These are phyloP conservation scores for Rhizopus arrhizus DNA, from an alignment of 371 early-diverging fungal species.

Conservation along the genomic window DNA sequence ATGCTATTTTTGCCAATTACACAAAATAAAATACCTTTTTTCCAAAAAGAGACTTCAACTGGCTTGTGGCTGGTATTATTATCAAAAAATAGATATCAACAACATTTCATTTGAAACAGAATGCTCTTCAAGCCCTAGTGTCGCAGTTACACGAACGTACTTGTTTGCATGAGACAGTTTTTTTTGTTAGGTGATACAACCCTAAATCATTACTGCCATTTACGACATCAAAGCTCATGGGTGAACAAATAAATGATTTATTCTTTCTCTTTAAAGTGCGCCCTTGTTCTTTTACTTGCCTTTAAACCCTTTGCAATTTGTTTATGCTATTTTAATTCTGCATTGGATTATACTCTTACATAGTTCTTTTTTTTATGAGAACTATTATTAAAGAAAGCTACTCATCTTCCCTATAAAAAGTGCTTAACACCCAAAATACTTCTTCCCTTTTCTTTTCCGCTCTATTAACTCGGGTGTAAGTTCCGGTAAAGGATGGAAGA, in stretches of 20 bases:
- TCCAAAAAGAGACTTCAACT: constrained; percentile 5
- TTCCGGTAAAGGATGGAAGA: constrained; percentile 75
- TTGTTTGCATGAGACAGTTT: constrained; percentile 1
- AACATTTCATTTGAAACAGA: constrained; percentile 10
- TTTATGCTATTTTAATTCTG: constrained; percentile 63
- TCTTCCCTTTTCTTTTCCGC: neutral
- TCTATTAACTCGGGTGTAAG: constrained; percentile 63
- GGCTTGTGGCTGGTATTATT: constrained; percentile 42
- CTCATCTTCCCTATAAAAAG: constrained; percentile 55
- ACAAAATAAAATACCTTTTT: constrained; percentile 29
- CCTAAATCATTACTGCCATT: constrained; percentile 8
- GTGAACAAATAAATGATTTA: neutral
- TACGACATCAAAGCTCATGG: constrained; percentile 1
- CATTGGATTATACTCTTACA: constrained; percentile 65
- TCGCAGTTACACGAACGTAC: neutral
- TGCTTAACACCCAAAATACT: neutral
- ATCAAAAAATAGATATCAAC: constrained; percentile 3
- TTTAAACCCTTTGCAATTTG: constrained; percentile 66
- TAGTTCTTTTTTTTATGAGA: constrained; percentile 71
- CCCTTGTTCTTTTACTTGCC: neutral
- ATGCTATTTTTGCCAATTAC: no score
- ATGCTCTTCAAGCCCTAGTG: constrained; percentile 1
- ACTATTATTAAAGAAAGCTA: constrained; percentile 78
- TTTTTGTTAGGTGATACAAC: constrained; percentile 2
- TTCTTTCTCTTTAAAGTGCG: neutral